These are phyloP conservation scores for Punica granatum DNA, from an alignment of 345 rosid species.

Conservation along the genomic window DNA sequence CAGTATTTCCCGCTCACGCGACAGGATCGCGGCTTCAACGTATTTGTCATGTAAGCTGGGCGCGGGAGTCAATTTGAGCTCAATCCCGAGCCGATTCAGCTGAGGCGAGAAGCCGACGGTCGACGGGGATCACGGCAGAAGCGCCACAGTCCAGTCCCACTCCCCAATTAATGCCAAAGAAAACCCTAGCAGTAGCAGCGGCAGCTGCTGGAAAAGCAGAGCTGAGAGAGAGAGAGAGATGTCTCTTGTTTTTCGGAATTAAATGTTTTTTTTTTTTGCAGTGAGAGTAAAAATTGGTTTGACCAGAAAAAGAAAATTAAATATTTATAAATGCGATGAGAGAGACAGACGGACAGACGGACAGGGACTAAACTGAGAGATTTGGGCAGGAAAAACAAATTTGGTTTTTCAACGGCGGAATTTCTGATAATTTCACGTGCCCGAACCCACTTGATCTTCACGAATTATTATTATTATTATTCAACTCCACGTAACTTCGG, in stretches of 20 bases:
- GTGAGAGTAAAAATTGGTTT: background rate
- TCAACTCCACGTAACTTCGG: too few species aligned
- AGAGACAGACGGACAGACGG: background rate
- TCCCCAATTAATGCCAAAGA: background rate
- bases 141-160: background rate
- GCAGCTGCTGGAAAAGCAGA: background rate
- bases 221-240: background rate
- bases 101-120: background rate
- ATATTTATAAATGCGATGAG: background rate
- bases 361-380: background rate
- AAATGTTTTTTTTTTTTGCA: background rate
- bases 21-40: background rate
- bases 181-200: slow-evolving; percentile 6
- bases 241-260: background rate
- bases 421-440: slow-evolving; percentile 3
- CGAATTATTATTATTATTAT: too few species aligned
- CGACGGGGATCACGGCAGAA: background rate
- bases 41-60: background rate
- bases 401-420: slow-evolving; percentile 1
- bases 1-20: slow-evolving; percentile 7
- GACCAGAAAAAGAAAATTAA: background rate
- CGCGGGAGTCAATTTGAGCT: background rate
- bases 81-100: background rate
- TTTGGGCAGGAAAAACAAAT: too few species aligned
- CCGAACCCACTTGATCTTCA: too few species aligned